Conservation (phyloP, 2,329 filamentous ascomycete genomes). For the Talaromyces sp. region DNA sequence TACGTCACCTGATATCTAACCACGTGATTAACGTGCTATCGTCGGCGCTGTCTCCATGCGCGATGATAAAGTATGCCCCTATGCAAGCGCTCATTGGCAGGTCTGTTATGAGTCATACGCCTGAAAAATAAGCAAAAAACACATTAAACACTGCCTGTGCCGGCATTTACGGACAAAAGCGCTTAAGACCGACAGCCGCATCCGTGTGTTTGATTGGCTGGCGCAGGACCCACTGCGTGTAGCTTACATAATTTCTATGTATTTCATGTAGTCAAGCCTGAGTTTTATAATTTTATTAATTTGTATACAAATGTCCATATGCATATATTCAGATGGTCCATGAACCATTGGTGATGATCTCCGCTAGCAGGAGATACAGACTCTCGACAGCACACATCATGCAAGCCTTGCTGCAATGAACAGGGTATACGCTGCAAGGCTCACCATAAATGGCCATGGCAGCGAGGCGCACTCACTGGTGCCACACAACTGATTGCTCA, state of each 20-base stretch:
- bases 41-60: neutral
- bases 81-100: neutral
- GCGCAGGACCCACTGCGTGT: too few species aligned
- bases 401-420: neutral
- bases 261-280: neutral
- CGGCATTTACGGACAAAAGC: constrained; percentile 11
- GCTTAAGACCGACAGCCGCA: constrained; percentile 5
- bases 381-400: neutral
- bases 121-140: neutral
- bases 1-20: neutral
- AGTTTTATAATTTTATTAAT: too few species aligned
- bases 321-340: neutral
- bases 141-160: neutral
- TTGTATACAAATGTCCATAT: neutral
- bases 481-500: neutral
- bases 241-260: neutral
- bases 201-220: neutral
- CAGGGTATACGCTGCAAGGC: neutral
- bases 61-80: neutral
- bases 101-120: neutral
- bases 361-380: neutral
- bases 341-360: neutral
- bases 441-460: neutral
- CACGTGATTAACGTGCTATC: neutral
- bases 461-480: neutral